Evolutionary conservation across 2,329 filamentous ascomycete species (phyloP), one percentile per base, ranked within the genome.

Genomic region (Fusarium sp.): DNA sequence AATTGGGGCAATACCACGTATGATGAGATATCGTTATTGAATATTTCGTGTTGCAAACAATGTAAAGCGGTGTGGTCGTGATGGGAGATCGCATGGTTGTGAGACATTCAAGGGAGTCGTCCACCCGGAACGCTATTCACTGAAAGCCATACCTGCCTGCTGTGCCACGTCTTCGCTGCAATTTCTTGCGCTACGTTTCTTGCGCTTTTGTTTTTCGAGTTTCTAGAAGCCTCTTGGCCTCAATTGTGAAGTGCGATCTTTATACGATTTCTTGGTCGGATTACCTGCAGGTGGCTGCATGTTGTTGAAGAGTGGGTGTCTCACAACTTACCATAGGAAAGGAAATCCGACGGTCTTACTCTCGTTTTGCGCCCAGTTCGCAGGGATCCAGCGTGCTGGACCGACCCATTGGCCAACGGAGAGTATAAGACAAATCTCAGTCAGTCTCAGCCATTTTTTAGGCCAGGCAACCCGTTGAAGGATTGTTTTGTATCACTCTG

Each of bases 61-160:
- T 56, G 43, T 25, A 35, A 52, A 56, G 71, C 67, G 71, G 71
- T 74, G 71, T 73, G 59, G 33, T 57, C 35, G 28, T 46, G 18
- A 58, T 59, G 46, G 53, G 57, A 53, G 21, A 58, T 40, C n/a
- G 49, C 61, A 42, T 73, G 71, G 58, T 25, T 40, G 42, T 73
- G 38, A 74, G 58, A 74, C 71, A 74, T 19, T 12, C 46, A 44
- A 74, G 71, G 71, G 71, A 68, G 64, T 68, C 42, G 58, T 60
- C 53, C 42, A 60, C 30, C 62, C 46, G 67, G 72, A 59, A 66
- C 53, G 49, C 28, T 57, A 61, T 59, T 63, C 52, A 47, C 40
- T 38, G 52, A 32, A 35, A 57, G 47, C 46, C 44, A 50, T 60
- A 10, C 40, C 52, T 71, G 43, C 40, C 52, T 71, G 43, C 19